phyloP scores from a whole-genome alignment of 371 early-diverging fungal species.

The Rhizomucor miehei region DNA sequence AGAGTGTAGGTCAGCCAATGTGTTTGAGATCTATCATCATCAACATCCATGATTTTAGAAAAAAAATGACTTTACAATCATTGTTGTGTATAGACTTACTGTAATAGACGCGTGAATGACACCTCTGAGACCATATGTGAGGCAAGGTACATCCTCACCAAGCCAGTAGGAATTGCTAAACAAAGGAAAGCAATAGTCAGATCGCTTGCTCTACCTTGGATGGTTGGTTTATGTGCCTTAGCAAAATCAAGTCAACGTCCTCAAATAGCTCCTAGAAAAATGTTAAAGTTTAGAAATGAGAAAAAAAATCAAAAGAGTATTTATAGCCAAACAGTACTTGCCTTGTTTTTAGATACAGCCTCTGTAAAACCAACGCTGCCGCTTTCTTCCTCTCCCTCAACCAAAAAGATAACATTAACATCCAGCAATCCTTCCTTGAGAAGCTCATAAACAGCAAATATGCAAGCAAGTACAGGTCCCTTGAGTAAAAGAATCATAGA shows the following conservation, averaged over 20 bases:
- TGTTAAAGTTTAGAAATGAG: background rate
- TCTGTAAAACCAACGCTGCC: conserved; percentile 71
- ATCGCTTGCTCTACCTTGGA: background rate
- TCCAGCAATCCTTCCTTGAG: conserved; percentile 57
- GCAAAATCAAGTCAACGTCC: conserved; percentile 67
- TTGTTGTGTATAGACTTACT: conserved; percentile 19
- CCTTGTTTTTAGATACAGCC: conserved; percentile 56
- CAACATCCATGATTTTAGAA: background rate
- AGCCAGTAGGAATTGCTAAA: conserved; percentile 72
- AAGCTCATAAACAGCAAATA: conserved; percentile 77
- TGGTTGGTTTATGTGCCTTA: conserved; percentile 37
- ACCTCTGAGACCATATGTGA: conserved; percentile 73
- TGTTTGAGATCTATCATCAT: conserved; percentile 48
- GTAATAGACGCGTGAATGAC: conserved; percentile 71
- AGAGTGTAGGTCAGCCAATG: conserved; percentile 72
- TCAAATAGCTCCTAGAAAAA: conserved; percentile 50
- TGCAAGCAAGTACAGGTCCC: conserved; percentile 75
- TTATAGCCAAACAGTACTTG: conserved; percentile 1
- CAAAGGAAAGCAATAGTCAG: background rate
- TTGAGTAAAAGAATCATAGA: conserved; percentile 1
- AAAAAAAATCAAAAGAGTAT: too few relatives aligned
- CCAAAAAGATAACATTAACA: conserved; percentile 74
- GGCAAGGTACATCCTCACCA: conserved; percentile 65
- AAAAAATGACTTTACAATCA: background rate
- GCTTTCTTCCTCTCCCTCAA: conserved; percentile 86